These are phyloP conservation scores for Capsicum rhomboideum DNA, from an alignment of 257 asterid species.

Conservation along the genomic window DNA sequence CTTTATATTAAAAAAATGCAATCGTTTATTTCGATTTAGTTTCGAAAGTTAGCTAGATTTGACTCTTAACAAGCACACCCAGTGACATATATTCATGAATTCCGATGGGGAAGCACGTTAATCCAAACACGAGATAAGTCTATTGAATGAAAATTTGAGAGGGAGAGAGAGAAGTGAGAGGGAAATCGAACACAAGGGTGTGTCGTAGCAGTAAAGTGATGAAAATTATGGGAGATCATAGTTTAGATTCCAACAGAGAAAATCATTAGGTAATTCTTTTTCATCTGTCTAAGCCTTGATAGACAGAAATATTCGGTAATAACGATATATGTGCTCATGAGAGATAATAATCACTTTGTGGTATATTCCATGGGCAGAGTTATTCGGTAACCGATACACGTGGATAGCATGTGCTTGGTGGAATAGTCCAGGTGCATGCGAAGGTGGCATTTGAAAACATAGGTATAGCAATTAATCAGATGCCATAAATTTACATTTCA, in stretches of 20 bases:
- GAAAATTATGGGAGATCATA: neutral
- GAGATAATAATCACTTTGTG: neutral
- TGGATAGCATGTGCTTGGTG: neutral
- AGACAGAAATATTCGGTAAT: neutral
- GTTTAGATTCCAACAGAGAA: neutral
- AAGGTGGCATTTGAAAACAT: neutral
- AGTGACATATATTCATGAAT: neutral
- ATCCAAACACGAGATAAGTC: neutral
- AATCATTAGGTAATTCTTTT: neutral
- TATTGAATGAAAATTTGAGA: no score
- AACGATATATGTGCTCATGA: neutral
- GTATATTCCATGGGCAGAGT: neutral
- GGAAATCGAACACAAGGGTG: no score
- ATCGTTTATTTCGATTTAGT: neutral
- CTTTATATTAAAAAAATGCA: neutral
- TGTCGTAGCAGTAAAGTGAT: neutral
- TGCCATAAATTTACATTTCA: neutral
- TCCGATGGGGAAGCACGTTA: neutral
- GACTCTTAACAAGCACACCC: neutral
- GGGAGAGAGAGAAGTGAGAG: no score
- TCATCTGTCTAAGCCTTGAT: neutral
- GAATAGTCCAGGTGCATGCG: neutral
- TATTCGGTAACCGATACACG: neutral
- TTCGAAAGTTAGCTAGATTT: neutral
- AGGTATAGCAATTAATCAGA: neutral